A percentile compares a stretch with the other conserved stretches of the same genome.
Conservation (phyloP, 2,329 filamentous ascomycete genomes). For the Fusarium udum region DNA sequence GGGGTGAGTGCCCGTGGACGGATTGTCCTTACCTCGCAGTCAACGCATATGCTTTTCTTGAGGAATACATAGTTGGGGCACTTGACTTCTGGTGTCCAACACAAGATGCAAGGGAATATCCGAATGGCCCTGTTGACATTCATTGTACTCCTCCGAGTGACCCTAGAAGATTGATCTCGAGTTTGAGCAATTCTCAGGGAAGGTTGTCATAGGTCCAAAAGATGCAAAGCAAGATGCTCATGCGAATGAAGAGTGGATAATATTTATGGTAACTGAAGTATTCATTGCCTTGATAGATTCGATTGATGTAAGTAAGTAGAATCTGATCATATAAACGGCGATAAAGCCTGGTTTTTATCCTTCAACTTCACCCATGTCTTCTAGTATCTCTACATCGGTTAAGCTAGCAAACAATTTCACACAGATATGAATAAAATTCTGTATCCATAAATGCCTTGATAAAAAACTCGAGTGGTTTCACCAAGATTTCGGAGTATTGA, state of each 20-base stretch:
- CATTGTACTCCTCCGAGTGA: constrained; percentile 19
- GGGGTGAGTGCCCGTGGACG: background rate
- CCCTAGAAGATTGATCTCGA: background rate
- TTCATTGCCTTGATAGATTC: background rate
- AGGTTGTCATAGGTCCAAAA: background rate
- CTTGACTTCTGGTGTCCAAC: constrained; percentile 41
- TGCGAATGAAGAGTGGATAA: background rate
- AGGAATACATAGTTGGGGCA: constrained; percentile 41
- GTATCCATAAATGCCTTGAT: background rate
- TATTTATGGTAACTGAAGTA: background rate
- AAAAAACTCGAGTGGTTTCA: constrained; percentile 13
- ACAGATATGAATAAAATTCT: background rate
- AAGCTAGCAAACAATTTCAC: background rate
- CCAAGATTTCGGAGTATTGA: constrained; percentile 25
- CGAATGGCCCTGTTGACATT: constrained; percentile 25
- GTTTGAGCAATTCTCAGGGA: background rate
- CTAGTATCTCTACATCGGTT: background rate
- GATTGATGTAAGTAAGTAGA: background rate
- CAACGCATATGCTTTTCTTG: constrained; percentile 36
- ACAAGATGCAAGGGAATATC: constrained; percentile 35
- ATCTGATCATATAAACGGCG: background rate
- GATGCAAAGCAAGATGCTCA: background rate
- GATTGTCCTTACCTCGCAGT: constrained; percentile 35
- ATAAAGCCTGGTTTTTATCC: background rate
- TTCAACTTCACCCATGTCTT: background rate